Evolutionary conservation across 768 basidiomycete genomes (phyloP).

Genomic region (Austroboletus festivus): DNA sequence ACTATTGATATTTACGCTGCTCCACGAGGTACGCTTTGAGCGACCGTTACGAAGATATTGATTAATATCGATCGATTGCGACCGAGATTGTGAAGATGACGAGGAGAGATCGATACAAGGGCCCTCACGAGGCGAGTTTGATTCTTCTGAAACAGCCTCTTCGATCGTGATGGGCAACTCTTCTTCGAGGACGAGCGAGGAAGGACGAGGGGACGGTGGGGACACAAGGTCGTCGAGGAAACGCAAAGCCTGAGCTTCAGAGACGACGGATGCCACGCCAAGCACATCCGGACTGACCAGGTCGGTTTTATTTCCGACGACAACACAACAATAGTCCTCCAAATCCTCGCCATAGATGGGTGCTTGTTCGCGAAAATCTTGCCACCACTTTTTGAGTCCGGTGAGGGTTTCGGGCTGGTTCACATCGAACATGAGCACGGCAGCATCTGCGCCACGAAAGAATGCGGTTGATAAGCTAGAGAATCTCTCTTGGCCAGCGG

Average conservation of each 20-base stretch:
- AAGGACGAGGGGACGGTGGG: constrained; percentile 12
- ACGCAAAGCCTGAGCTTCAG: constrained; percentile 43
- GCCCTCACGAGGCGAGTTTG: background rate
- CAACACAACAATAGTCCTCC: constrained; percentile 64
- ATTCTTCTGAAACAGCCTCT: constrained; percentile 15
- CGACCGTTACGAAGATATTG: constrained; percentile 16
- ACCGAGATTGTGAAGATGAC: constrained; percentile 20
- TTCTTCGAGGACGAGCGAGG: constrained; percentile 12
- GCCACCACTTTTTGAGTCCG: constrained; percentile 72
- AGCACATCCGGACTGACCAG: constrained; percentile 26
- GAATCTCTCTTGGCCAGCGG: constrained; percentile 86
- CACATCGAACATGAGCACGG: constrained; percentile 77
- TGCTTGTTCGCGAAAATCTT: constrained; percentile 64
- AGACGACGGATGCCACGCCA: constrained; percentile 25
- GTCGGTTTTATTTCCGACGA: constrained; percentile 79
- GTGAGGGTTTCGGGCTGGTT: constrained; percentile 59
- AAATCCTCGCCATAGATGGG: constrained; percentile 64
- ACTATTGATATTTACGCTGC: constrained; percentile 38
- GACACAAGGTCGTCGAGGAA: constrained; percentile 63
- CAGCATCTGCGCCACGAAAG: constrained; percentile 83
- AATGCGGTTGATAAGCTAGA: constrained; percentile 79
- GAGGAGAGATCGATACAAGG: constrained; percentile 19
- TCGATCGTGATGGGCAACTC: constrained; percentile 10
- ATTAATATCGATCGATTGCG: constrained; percentile 24
- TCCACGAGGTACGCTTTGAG: constrained; percentile 45